Evolutionary conservation across 768 basidiomycete genomes (phyloP).

Genomic region (Phylloporus rhodoxanthus): DNA sequence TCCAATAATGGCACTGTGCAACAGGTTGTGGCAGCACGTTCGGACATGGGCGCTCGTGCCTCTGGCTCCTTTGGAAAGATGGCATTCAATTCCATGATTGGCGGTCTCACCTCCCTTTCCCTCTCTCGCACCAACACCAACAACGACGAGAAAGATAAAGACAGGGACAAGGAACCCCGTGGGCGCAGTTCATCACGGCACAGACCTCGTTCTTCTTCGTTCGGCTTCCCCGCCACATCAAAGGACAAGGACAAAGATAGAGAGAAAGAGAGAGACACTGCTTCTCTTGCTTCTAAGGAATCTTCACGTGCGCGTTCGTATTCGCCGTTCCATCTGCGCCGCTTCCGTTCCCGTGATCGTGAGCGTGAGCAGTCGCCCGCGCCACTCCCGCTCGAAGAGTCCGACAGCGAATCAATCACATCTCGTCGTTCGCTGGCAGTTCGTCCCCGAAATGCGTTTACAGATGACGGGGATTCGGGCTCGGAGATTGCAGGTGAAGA

Average conservation of each 20-base stretch:
- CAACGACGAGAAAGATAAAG: constrained; percentile 37
- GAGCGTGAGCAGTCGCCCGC: constrained; percentile 52
- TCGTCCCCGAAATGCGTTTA: constrained; percentile 58
- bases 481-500: constrained; percentile 51
- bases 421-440: constrained; percentile 35
- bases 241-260: constrained; percentile 32
- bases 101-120: constrained; percentile 58
- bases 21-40: constrained; percentile 17
- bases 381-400: constrained; percentile 51
- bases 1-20: constrained; percentile 9
- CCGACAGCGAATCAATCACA: constrained; percentile 41
- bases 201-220: constrained; percentile 44
- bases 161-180: constrained; percentile 45
- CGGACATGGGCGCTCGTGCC: constrained; percentile 33
- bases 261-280: constrained; percentile 31
- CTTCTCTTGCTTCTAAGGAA: constrained; percentile 42
- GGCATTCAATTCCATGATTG: constrained; percentile 67
- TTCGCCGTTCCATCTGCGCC: constrained; percentile 74
- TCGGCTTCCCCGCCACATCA: constrained; percentile 32
- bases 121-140: constrained; percentile 49
- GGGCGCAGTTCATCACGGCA: constrained; percentile 38
- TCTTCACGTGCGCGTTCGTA: constrained; percentile 62
- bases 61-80: constrained; percentile 55
- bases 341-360: constrained; percentile 53
- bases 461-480: constrained; percentile 55